Evolutionary conservation across 305 asterid species (phyloP).

Genomic region (Euphrasia arctica): DNA sequence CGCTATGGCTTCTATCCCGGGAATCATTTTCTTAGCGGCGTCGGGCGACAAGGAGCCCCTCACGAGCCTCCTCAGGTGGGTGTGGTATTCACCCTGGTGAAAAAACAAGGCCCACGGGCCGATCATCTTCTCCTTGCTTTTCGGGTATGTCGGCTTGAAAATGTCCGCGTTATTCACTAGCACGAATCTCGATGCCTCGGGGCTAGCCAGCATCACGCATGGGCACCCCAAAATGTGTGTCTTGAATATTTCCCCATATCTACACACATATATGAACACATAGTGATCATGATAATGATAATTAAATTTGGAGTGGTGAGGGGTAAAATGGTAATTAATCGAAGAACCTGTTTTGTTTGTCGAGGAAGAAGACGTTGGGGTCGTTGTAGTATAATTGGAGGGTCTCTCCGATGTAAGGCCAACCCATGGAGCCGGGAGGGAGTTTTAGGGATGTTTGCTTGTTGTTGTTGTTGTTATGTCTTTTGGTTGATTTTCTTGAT

Average conservation of each 20-base stretch:
- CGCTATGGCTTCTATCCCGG: conserved; percentile 47
- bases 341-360: conserved; percentile 56
- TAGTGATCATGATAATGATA: too few relatives aligned
- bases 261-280: too few relatives aligned
- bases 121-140: conserved; percentile 85
- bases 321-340: neutral
- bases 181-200: conserved; percentile 73
- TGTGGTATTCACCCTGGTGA: conserved; percentile 70
- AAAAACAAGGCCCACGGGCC: conserved; percentile 82
- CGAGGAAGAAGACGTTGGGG: conserved; percentile 64
- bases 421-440: conserved; percentile 94
- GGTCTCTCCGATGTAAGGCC: conserved; percentile 82
- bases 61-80: conserved; percentile 54
- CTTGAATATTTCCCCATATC: conserved; percentile 84
- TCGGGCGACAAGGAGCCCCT: conserved; percentile 54
- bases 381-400: conserved; percentile 70
- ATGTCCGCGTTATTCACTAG: conserved; percentile 57
- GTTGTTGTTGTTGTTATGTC: conserved; percentile 1
- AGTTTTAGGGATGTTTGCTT: conserved; percentile 30
- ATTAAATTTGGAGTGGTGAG: neutral
- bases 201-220: conserved; percentile 83
- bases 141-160: conserved; percentile 83
- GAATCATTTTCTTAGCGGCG: conserved; percentile 44
- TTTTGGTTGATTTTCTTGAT: conserved; percentile 31
- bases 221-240: conserved; percentile 81